Evolutionary conservation across 768 basidiomycete genomes (phyloP).

Genomic region (Phanerochaete carnosa): DNA sequence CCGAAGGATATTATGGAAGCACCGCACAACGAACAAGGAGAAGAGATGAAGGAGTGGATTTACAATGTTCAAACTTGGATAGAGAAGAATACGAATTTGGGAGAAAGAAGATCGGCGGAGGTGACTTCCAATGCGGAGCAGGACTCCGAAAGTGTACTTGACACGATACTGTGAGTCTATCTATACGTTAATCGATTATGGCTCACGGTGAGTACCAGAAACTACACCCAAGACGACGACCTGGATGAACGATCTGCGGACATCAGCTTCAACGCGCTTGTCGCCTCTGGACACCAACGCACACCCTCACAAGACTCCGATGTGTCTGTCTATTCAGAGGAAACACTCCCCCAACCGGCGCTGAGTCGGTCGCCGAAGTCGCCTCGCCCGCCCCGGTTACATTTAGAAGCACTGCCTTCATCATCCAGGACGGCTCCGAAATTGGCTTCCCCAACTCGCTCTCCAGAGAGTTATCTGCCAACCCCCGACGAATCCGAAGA

Average conservation of each 20-base stretch:
- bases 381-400: slow-evolving; percentile 35
- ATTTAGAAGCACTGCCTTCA: slow-evolving; percentile 41
- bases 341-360: slow-evolving; percentile 6
- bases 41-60: slow-evolving; percentile 72
- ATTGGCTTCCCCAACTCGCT: slow-evolving; percentile 41
- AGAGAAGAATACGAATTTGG: slow-evolving; percentile 42
- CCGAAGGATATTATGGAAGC: slow-evolving; percentile 54
- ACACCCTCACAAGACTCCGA: slow-evolving; percentile 63
- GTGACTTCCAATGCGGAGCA: slow-evolving; percentile 22
- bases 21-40: slow-evolving; percentile 39
- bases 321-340: slow-evolving; percentile 45
- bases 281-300: slow-evolving; percentile 26
- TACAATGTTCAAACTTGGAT: slow-evolving; percentile 74
- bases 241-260: slow-evolving; percentile 3
- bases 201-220: slow-evolving; percentile 1
- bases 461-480: slow-evolving; percentile 52
- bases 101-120: slow-evolving; percentile 48
- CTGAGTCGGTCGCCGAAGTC: slow-evolving; percentile 7
- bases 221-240: slow-evolving; percentile 1
- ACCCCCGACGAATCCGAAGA: slow-evolving; percentile 59
- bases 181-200: no score
- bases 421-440: slow-evolving; percentile 25
- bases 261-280: slow-evolving; percentile 2
- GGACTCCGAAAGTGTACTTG: slow-evolving; percentile 36
- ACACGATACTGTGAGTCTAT: background rate